Base-by-base conservation (phyloP, 2,329 filamentous ascomycete species). In the Aspergillus japonicus region DNA sequence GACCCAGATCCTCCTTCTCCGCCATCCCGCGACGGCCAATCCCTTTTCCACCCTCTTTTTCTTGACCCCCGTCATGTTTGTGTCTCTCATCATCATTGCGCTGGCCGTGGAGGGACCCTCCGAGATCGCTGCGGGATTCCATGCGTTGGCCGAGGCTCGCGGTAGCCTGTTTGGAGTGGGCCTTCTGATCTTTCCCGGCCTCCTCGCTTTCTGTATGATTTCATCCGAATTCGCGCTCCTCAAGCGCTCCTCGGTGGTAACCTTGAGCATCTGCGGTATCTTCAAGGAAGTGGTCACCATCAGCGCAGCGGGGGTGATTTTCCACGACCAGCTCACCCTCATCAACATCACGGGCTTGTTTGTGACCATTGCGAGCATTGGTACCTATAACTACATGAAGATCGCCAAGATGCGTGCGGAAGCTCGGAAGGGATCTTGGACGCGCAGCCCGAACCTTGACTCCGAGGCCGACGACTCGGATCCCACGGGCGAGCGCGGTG, bases 261-360 rank as follows among this genome's bases (percentile, higher is more conserved):
- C 95, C 0, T 83, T 99, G 50, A 96, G 90, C 54, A 97, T 99
- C 68, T 96, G 93, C 63, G 95, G 95, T 62, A 98, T 99, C 63
- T 98, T 99, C 83, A 99, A 99, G 75, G 95, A 99, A 79, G 95
- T 98, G 47, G 88, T 99, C 57, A 99, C 95, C 14, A 98, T 99
- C 70, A 89, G 87, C 47, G 92, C 92, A 0, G 94, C 94, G 0
- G 90, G 92, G 8, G 75, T 96, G 29, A 87, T 96, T 4, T 99
- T 97, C 80, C 85, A 95, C 68, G 95, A 99, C 73, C 86, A 85
- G 52, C 85, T 99, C 50, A 97, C 93, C 0, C 81, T 88, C 0
- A 86, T 99, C 80, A 99, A 99, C 74, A 80, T 97, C 10, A 85
- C 89, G 16, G 95, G 95, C 7, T 81, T 99, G 12, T 72, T 96